Conservation (phyloP, 2,329 filamentous ascomycete genomes). For the Pleomassaria siparia region DNA sequence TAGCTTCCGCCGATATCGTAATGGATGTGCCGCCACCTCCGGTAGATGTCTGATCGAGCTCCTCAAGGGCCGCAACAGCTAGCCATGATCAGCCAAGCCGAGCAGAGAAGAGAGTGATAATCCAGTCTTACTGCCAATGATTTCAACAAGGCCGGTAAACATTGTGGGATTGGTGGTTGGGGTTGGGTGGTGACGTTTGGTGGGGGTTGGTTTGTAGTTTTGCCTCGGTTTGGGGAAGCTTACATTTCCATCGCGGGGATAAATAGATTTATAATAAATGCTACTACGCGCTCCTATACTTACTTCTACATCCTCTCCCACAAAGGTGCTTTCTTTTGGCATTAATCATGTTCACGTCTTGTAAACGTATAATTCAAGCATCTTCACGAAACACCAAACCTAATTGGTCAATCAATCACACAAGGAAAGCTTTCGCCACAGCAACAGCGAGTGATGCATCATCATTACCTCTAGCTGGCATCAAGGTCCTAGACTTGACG, state of each 20-base stretch:
- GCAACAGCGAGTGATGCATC: slow-evolving; percentile 44
- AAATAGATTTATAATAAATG: not conserved
- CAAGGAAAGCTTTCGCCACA: slow-evolving; percentile 46
- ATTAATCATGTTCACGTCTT: slow-evolving; percentile 15
- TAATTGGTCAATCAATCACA: slow-evolving; percentile 13
- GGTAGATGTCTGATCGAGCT: slow-evolving; percentile 70
- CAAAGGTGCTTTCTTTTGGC: slow-evolving; percentile 11
- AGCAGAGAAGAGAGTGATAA: slow-evolving; percentile 6
- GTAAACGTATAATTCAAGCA: slow-evolving; percentile 14
- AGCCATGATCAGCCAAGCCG: slow-evolving; percentile 35
- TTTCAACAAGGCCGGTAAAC: slow-evolving; percentile 74
- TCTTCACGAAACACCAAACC: slow-evolving; percentile 2
- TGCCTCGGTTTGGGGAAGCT: slow-evolving; percentile 8
- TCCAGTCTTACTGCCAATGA: slow-evolving; percentile 75
- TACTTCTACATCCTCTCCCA: not conserved
- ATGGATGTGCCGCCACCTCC: slow-evolving; percentile 83
- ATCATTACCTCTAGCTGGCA: slow-evolving; percentile 74
- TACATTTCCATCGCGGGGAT: slow-evolving; percentile 6
- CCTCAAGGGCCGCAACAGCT: slow-evolving; percentile 83
- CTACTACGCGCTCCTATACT: not conserved
- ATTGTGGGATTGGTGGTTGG: slow-evolving; percentile 52
- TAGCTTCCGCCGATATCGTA: slow-evolving; percentile 74
- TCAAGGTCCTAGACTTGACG: slow-evolving; percentile 94
- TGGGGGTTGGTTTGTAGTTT: not conserved
- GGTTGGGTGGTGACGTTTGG: not conserved